These are phyloP conservation scores for Lentinula edodes DNA, from an alignment of 768 basidiomycete genomes.

Conservation along the genomic window DNA sequence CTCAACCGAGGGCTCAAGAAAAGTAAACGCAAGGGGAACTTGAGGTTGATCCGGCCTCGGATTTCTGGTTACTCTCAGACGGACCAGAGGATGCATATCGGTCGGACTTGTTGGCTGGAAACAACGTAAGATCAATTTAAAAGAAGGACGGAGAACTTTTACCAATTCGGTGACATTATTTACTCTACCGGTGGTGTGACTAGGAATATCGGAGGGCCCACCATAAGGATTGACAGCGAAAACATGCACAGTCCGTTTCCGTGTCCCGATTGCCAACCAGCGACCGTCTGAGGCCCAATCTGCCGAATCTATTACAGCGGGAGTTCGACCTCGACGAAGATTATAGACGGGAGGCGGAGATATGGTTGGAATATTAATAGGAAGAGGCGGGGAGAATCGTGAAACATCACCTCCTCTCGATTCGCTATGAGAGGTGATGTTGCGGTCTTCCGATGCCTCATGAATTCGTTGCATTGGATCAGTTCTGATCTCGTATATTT, in stretches of 20 bases:
- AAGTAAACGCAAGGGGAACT: constrained; percentile 51
- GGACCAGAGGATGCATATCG: constrained; percentile 50
- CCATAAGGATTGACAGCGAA: constrained; percentile 78
- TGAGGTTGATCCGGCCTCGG: constrained; percentile 20
- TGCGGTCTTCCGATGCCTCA: neutral
- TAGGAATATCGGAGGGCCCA: constrained; percentile 54
- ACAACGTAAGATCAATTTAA: neutral
- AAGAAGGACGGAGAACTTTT: constrained; percentile 17
- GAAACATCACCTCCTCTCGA: neutral
- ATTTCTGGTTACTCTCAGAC: constrained; percentile 36
- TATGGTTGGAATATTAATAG: constrained; percentile 11
- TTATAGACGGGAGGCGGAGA: constrained; percentile 58
- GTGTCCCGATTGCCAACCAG: constrained; percentile 66
- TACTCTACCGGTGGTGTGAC: constrained; percentile 56
- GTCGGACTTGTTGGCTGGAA: constrained; percentile 45
- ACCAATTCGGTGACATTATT: constrained; percentile 46
- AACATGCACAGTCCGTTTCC: constrained; percentile 61
- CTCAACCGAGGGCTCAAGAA: constrained; percentile 31
- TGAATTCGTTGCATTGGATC: constrained; percentile 6
- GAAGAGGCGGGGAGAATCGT: constrained; percentile 1
- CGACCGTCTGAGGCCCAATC: constrained; percentile 52
- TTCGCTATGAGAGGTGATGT: neutral
- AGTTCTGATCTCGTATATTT: constrained; percentile 38
- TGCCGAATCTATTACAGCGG: constrained; percentile 53
- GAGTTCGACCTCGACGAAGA: constrained; percentile 66